Evolutionary conservation across 768 basidiomycete genomes (phyloP), one percentile per base, ranked within the genome.

Genomic region (Albatrellus ellisii): DNA sequence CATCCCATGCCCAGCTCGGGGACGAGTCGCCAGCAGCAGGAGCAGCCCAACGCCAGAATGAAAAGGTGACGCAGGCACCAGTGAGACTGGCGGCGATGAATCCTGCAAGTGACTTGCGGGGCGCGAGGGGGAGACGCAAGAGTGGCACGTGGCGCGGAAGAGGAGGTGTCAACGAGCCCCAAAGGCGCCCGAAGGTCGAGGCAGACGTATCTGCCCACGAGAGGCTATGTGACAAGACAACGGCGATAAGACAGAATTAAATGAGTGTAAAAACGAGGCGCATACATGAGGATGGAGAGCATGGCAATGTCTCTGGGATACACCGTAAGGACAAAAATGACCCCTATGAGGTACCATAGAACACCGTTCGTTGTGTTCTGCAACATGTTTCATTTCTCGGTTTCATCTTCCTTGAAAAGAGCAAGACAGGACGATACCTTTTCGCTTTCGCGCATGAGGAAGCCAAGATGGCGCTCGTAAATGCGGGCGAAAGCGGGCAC

Each of bases 131-230:
- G 31, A 90, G 63, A 2, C 66, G 62, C 50, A 69, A 57, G 63
- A 64, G 55, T 44, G 59, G 60, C 46, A 69, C 44, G 60, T 55
- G 62, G 35, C 63, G 56, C 2, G 80, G 80, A 4, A 83, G 71
- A 4, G 62, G 69, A 0, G 75, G 72, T 0, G 88, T 87, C 35
- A 63, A 61, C n/a, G 65, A 63, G 29, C 88, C 87, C 57, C 74
- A 88, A 26, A 88, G 64, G n/a, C 91, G 77, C 33, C 91, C 91
- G 49, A 94, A 66, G 10, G 87, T 92, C 8, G 91, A 94, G 4
- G 91, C 91, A 14, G 89, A 78, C 1, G 91, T 94, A 59, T 95
- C 91, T 0, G 88, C 90, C 91, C 91, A 95, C 25, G 89, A 90
- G 36, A 95, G 76, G 47, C 90, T 94, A 52, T 26, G 44, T 6